These are phyloP conservation scores for Kodamaea fungicola DNA, from an alignment of 1,139 yeast species.

Conservation along the genomic window DNA sequence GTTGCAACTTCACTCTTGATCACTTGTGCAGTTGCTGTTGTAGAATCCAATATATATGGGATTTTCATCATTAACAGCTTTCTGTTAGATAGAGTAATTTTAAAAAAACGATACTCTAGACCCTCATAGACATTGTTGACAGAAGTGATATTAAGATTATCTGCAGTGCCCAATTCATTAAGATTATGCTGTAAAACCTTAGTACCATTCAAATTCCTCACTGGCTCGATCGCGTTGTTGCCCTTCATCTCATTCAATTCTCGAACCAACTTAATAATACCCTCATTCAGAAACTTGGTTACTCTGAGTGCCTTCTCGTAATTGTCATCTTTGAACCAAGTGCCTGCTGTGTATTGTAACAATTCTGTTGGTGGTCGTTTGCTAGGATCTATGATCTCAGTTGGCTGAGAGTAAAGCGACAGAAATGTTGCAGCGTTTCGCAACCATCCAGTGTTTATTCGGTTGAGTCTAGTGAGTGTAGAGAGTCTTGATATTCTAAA, in stretches of 20 bases:
- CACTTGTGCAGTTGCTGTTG: slow-evolving; percentile 58
- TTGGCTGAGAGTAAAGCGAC: no score
- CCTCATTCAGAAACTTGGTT: slow-evolving; percentile 81
- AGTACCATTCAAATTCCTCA: slow-evolving; percentile 33
- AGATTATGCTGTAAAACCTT: slow-evolving; percentile 45
- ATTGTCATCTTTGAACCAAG: slow-evolving; percentile 80
- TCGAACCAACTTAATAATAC: slow-evolving; percentile 51
- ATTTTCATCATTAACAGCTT: slow-evolving; percentile 70
- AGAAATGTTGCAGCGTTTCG: no score
- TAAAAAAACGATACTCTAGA: slow-evolving; percentile 82
- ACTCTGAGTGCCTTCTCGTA: slow-evolving; percentile 68
- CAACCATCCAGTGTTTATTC: no score
- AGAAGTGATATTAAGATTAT: slow-evolving; percentile 44
- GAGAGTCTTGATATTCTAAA: no score
- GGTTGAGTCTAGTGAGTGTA: no score
- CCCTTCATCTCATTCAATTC: slow-evolving; percentile 24
- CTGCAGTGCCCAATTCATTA: background rate
- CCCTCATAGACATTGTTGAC: slow-evolving; percentile 88
- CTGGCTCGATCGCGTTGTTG: slow-evolving; percentile 16
- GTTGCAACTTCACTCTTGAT: slow-evolving; percentile 76
- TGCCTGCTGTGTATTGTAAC: slow-evolving; percentile 89
- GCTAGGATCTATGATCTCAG: no score
- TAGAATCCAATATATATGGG: slow-evolving; percentile 75
- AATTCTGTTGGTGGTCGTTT: slow-evolving; percentile 31
- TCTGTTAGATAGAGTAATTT: slow-evolving; percentile 58